These are phyloP conservation scores for Aspergillus neotritici DNA, from an alignment of 2,329 filamentous ascomycete genomes.

Conservation along the genomic window DNA sequence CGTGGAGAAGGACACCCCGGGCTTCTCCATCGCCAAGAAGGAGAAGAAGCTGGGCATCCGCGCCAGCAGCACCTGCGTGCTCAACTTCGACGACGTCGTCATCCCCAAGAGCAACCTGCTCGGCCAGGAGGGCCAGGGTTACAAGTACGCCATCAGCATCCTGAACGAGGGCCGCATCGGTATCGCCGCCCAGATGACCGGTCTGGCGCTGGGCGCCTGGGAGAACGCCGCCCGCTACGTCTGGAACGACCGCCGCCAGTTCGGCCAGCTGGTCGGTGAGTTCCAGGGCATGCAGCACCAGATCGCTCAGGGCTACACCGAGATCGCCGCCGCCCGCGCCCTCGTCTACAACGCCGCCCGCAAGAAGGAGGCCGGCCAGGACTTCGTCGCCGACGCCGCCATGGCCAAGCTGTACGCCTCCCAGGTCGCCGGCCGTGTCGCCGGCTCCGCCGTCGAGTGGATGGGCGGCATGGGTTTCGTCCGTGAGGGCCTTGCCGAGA, in stretches of 20 bases:
- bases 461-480: conserved; percentile 99
- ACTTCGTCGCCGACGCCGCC: conserved; percentile 91
- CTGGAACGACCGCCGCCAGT: conserved; percentile 98
- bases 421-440: conserved; percentile 84
- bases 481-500: conserved; percentile 90
- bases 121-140: conserved; percentile 82
- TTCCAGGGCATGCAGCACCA: conserved; percentile 99
- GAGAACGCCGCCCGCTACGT: conserved; percentile 92
- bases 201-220: conserved; percentile 86
- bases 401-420: conserved; percentile 97
- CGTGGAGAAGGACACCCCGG: conserved; percentile 80
- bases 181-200: conserved; percentile 98
- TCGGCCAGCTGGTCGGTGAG: conserved; percentile 84
- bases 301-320: conserved; percentile 89
- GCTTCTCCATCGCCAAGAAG: conserved; percentile 96
- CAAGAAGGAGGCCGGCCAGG: conserved; percentile 95
- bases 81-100: conserved; percentile 95
- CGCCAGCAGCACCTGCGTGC: conserved; percentile 90
- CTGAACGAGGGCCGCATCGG: conserved; percentile 96
- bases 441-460: conserved; percentile 87
- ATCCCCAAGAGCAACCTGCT: conserved; percentile 83
- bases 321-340: conserved; percentile 84
- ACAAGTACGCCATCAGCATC: conserved; percentile 94
- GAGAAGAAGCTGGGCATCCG: conserved; percentile 99
- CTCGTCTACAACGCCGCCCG: conserved; percentile 93